Evolutionary conservation across 768 basidiomycete species (phyloP).

Genomic region (Lentinula sp.): DNA sequence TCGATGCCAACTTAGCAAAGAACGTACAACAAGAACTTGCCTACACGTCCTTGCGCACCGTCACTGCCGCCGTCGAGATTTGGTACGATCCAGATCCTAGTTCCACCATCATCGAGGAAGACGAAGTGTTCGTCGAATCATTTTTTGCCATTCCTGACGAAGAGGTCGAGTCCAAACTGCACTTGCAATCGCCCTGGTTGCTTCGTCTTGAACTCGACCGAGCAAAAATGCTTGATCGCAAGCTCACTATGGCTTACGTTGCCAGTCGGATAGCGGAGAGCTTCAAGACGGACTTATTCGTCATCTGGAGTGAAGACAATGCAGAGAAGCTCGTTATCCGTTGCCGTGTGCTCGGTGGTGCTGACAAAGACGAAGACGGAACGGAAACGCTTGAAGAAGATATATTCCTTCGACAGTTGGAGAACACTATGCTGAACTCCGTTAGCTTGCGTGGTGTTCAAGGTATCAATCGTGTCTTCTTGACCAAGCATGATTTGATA

Average conservation of each 20-base stretch:
- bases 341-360: conserved; percentile 83
- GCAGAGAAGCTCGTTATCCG: conserved; percentile 96
- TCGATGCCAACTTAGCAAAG: conserved; percentile 63
- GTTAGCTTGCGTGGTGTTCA: conserved; percentile 93
- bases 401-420: conserved; percentile 91
- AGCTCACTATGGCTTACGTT: conserved; percentile 91
- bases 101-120: conserved; percentile 94
- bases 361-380: conserved; percentile 82
- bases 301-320: conserved; percentile 99
- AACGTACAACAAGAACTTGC: conserved; percentile 90
- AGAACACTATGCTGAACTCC: conserved; percentile 94
- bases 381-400: conserved; percentile 81
- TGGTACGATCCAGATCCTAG: conserved; percentile 95
- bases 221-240: conserved; percentile 96
- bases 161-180: conserved; percentile 85
- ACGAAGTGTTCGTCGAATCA: conserved; percentile 91
- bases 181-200: conserved; percentile 94
- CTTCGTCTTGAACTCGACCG: conserved; percentile 96
- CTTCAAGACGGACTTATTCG: conserved; percentile 94
- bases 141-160: conserved; percentile 99
- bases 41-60: conserved; percentile 88
- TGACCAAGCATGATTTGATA: conserved; percentile 82
- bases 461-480: conserved; percentile 88
- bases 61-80: conserved; percentile 94
- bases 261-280: conserved; percentile 90